Evolutionary conservation across 306 rosid genomes (phyloP).

Genomic region (Malus asiatica): DNA sequence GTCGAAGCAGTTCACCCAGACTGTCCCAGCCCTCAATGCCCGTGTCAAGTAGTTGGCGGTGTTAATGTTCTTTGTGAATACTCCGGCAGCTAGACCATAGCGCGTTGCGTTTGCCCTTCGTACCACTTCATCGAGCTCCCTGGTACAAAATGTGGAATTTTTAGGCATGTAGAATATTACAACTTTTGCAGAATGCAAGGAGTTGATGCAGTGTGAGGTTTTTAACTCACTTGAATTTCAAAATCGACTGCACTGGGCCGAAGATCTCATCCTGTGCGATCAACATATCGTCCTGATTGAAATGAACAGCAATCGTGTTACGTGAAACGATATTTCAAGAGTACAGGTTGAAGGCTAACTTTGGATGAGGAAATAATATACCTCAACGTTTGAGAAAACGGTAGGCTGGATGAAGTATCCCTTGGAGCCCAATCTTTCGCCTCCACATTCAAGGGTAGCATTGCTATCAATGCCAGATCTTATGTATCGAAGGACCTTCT

Average conservation of each 20-base stretch:
- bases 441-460: slow-evolving; percentile 91
- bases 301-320: slow-evolving; percentile 8
- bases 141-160: not conserved
- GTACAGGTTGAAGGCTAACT: not conserved
- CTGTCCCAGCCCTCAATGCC: slow-evolving; percentile 69
- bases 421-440: slow-evolving; percentile 65
- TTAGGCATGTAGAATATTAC: not conserved
- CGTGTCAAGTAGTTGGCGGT: slow-evolving; percentile 66
- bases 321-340: not conserved
- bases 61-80: slow-evolving; percentile 54
- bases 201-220: not conserved
- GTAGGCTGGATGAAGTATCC: slow-evolving; percentile 90
- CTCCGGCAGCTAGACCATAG: slow-evolving; percentile 86
- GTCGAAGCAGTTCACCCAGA: slow-evolving; percentile 88
- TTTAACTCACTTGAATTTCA: slow-evolving; percentile 78
- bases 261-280: slow-evolving; percentile 94
- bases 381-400: slow-evolving; percentile 93
- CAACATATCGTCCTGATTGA: slow-evolving; percentile 71
- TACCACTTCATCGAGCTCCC: slow-evolving; percentile 69
- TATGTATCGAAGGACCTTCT: slow-evolving; percentile 71
- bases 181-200: not conserved
- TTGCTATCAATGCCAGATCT: slow-evolving; percentile 59
- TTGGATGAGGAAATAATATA: slow-evolving; percentile 9
- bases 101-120: slow-evolving; percentile 52
- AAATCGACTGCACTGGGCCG: slow-evolving; percentile 85